These are phyloP conservation scores for Fusarium clavum DNA, from an alignment of 2,329 filamentous ascomycete genomes.

Conservation along the genomic window DNA sequence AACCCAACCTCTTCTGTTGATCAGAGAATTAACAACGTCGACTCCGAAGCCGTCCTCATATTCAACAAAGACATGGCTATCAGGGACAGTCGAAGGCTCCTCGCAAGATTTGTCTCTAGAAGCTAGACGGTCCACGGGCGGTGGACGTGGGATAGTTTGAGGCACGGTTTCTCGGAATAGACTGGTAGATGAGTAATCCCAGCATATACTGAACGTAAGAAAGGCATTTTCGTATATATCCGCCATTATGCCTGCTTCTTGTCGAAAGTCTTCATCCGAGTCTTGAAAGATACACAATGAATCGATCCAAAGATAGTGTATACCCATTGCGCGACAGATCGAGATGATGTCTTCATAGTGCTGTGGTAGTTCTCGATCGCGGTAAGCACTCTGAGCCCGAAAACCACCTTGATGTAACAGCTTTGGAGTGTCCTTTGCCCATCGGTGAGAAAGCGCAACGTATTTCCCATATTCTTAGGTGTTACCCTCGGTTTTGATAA, in stretches of 20 bases:
- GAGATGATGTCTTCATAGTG: background rate
- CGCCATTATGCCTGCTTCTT: background rate
- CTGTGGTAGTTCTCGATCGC: background rate
- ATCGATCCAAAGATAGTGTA: background rate
- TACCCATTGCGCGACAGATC: background rate
- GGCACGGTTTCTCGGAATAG: fast-evolving
- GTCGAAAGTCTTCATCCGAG: fast-evolving
- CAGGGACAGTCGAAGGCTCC: fast-evolving
- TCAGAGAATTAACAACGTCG: fast-evolving
- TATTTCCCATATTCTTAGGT: background rate
- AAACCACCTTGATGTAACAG: fast-evolving
- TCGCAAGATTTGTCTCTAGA: fast-evolving
- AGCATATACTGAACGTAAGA: background rate
- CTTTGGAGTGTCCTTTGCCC: fast-evolving
- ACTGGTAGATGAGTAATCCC: background rate
- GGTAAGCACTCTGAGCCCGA: fast-evolving
- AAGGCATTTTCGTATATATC: background rate
- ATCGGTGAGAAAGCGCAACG: background rate
- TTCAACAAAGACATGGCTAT: background rate
- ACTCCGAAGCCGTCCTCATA: fast-evolving
- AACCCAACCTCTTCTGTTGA: background rate
- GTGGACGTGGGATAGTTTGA: background rate
- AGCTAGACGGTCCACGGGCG: fast-evolving
- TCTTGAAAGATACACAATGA: background rate
- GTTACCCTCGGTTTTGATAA: fast-evolving